Conservation (phyloP, 176 grass and related monocot genomes). For the Carex myosuroides region DNA sequence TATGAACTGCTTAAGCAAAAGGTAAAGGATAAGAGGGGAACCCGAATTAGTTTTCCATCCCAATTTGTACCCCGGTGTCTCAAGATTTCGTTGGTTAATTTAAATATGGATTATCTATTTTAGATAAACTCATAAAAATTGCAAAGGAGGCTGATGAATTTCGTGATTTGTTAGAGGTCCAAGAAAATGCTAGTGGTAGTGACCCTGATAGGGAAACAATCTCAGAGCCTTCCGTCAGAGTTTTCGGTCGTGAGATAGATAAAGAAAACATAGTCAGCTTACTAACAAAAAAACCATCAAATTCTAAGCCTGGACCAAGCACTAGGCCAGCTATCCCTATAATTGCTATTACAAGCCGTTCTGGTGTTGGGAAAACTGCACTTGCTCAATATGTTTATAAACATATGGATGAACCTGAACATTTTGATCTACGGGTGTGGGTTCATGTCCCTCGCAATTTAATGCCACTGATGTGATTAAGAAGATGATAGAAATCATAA, state of each 20-base stretch:
- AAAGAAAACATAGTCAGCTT: neutral
- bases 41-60: neutral
- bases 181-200: neutral
- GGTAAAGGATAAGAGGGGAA: neutral
- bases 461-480: neutral
- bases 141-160: neutral
- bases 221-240: neutral
- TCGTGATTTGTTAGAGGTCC: neutral
- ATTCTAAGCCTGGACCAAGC: too few relatives aligned
- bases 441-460: neutral
- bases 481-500: neutral
- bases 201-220: too few relatives aligned
- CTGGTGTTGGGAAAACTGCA: neutral
- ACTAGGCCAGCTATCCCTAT: neutral
- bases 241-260: neutral
- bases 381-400: neutral
- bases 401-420: neutral
- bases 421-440: neutral
- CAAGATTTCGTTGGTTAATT: fast-evolving
- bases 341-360: neutral
- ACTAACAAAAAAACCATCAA: neutral
- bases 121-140: neutral
- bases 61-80: too few relatives aligned
- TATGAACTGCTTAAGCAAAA: neutral
- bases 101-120: neutral